Evolutionary conservation across 441 rosid genomes (phyloP).

Genomic region (Corymbia citriodora): DNA sequence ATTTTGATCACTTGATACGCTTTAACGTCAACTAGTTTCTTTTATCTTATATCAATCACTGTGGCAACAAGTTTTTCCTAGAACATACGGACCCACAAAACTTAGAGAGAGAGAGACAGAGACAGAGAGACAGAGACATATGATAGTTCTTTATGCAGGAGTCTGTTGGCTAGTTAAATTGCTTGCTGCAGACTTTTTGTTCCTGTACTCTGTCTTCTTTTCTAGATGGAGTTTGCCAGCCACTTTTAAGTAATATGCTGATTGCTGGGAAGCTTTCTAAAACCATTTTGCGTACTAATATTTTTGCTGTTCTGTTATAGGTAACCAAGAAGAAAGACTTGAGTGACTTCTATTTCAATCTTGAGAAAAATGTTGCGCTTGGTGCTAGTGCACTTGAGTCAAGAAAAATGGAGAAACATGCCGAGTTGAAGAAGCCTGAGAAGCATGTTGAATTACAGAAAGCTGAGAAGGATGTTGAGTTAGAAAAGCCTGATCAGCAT

Average conservation of each 20-base stretch:
- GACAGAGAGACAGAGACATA: neutral
- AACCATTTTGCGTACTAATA: neutral
- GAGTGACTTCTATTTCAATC: slow-evolving; percentile 80
- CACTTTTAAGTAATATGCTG: neutral
- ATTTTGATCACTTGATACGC: neutral
- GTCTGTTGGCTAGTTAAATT: neutral
- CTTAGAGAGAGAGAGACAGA: neutral
- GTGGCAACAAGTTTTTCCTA: neutral
- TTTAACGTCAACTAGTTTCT: neutral
- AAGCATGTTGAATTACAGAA: slow-evolving; percentile 28
- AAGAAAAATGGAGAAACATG: neutral
- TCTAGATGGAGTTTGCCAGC: neutral
- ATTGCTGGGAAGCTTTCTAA: neutral
- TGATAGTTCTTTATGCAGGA: neutral
- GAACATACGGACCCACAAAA: neutral
- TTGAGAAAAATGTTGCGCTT: slow-evolving; percentile 76
- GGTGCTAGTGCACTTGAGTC: slow-evolving; percentile 42
- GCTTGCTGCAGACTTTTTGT: neutral
- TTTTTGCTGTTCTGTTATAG: slow-evolving; percentile 15
- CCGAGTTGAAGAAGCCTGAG: slow-evolving; percentile 36
- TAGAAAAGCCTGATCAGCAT: slow-evolving; percentile 19
- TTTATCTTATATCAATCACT: neutral
- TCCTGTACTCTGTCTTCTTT: neutral
- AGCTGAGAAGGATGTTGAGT: slow-evolving; percentile 29
- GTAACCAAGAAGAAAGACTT: slow-evolving; percentile 87